Percentiles rank a stretch among this genome's conserved stretches.
Evolutionary conservation across 2,329 filamentous ascomycete genomes (phyloP).

Genomic region (Trichophaea hybrida): DNA sequence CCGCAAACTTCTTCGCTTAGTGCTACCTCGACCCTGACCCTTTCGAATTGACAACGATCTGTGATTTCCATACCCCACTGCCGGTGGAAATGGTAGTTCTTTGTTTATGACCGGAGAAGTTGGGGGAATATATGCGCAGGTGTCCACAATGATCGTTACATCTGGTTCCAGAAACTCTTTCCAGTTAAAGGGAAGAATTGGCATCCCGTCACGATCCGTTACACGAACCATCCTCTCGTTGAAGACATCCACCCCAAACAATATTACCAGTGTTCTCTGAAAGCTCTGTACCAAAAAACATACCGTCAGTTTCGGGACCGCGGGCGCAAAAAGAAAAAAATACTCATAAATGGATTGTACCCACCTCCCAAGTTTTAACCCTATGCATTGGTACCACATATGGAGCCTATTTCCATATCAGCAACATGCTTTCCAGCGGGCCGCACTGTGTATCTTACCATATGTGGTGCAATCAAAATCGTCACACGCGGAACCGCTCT

Average conservation of each 20-base stretch:
- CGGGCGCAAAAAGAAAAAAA: background rate
- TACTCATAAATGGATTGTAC: background rate
- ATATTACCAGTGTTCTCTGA: conserved; percentile 7
- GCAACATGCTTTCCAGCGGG: background rate
- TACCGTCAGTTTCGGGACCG: background rate
- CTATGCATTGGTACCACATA: conserved; percentile 25
- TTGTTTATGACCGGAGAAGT: conserved; percentile 1
- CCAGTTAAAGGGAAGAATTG: conserved; percentile 15
- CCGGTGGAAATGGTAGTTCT: background rate
- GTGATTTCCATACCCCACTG: background rate
- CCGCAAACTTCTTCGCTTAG: background rate
- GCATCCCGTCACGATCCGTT: conserved; percentile 17
- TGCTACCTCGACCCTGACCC: background rate
- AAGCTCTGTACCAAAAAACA: conserved; percentile 9
- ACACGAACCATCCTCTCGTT: conserved; percentile 13
- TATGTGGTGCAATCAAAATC: conserved; percentile 26
- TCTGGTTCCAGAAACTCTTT: conserved; percentile 14
- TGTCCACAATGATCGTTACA: conserved; percentile 21
- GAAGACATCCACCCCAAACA: conserved; percentile 15
- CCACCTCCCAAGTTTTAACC: conserved; percentile 26
- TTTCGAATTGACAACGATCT: background rate
- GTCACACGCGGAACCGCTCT: conserved; percentile 22
- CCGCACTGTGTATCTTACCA: background rate
- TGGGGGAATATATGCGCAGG: conserved; percentile 14
- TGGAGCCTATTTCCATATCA: conserved; percentile 10